Base-by-base conservation (phyloP, 345 rosid genomes). In the Erucastrum elatum region DNA sequence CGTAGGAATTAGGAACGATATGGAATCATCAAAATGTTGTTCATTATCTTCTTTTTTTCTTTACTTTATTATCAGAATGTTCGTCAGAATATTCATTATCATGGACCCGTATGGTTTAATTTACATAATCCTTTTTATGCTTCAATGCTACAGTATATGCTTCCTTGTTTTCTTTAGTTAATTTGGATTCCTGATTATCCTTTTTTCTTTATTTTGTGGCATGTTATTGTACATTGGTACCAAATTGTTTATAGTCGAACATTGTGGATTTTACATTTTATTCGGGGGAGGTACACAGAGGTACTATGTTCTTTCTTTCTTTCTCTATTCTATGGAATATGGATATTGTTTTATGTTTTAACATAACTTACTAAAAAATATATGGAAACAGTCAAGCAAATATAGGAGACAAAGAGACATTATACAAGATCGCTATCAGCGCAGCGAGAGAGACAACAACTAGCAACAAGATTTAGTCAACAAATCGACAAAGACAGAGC, bases 261-360 rank as follows among this genome's bases (percentile, higher is more conserved):
- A 17, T 17, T 55, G 11, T 11, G 27, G 27, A 53, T 5, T 55
- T 16, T 16, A 16, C 8, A 17, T 56, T n/a, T n/a, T n/a, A n/a
- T n/a, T n/a, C n/a, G n/a, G 4, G 26, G 29, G 61, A n/a, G n/a
- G n/a, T n/a, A n/a, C n/a, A n/a, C n/a, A n/a, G n/a, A 56, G 26
- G 26, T 56, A 2, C 29, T 56, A 56, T 56, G 29, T n/a, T n/a
- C n/a, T n/a, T 7, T 56, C 13, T 17, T 56, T 55, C 29, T 55
- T 21, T 55, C 30, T 56, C 25, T 46, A 13, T 21, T 56, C 29
- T 21, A 60, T 26, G 15, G 34, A 4, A 60, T 13, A 62, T 62
- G 39, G 21, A 62, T 62, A 62, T 62, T 62, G 39, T 62, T 12
- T n/a, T n/a, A n/a, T n/a, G n/a, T n/a, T 62, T 61, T 27, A 62